A percentile compares a stretch with the other conserved stretches of the same genome.
Conservation (phyloP, 305 asterid genomes). For the Galium porrigens region DNA sequence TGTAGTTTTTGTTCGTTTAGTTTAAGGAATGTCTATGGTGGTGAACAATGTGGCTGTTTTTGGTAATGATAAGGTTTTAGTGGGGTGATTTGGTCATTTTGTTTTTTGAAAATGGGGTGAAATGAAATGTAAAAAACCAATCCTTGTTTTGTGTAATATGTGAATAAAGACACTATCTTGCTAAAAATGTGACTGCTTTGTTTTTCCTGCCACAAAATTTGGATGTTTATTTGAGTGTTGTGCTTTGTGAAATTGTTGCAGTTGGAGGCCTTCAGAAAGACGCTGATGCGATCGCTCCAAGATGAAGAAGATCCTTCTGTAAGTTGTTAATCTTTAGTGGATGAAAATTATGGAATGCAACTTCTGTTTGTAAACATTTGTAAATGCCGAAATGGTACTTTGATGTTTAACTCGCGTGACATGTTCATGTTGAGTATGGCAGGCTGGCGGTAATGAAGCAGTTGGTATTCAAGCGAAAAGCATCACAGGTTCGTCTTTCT, state of each 20-base stretch:
- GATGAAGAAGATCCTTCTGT: constrained; percentile 72
- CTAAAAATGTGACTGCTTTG: background rate
- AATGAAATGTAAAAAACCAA: background rate
- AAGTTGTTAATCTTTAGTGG: constrained; percentile 21
- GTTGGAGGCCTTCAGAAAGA: constrained; percentile 90
- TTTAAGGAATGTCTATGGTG: background rate
- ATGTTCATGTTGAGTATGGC: constrained; percentile 10
- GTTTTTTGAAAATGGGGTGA: background rate
- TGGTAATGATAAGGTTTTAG: background rate
- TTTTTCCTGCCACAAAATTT: background rate
- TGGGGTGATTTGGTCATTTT: background rate
- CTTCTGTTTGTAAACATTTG: background rate
- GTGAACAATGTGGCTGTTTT: background rate
- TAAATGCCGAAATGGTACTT: background rate
- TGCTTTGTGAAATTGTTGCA: constrained; percentile 23
- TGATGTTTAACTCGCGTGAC: constrained; percentile 2
- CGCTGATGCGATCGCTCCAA: constrained; percentile 82
- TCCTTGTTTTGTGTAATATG: background rate
- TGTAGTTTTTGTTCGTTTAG: background rate
- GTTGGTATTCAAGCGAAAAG: constrained; percentile 15
- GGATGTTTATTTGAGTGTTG: background rate
- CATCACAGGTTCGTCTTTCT: constrained; percentile 30
- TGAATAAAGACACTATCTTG: background rate
- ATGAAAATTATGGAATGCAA: background rate
- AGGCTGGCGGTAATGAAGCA: constrained; percentile 34